These are phyloP conservation scores for Ogataea wickerhamii DNA, from an alignment of 805 yeast genomes.

Conservation along the genomic window DNA sequence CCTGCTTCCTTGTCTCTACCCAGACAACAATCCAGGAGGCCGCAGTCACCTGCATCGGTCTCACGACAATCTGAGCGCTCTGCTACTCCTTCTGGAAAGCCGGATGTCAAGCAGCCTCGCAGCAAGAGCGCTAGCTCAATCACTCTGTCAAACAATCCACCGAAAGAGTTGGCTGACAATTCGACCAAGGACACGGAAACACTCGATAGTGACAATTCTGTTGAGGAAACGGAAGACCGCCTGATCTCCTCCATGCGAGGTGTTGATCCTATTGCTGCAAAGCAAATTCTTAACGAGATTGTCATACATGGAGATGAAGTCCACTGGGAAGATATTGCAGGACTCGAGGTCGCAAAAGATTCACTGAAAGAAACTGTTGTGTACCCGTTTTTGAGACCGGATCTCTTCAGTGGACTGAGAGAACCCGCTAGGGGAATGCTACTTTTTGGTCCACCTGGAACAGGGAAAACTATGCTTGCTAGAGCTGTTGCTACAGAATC, in stretches of 20 bases:
- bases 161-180: slow-evolving; percentile 19
- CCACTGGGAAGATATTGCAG: slow-evolving; percentile 94
- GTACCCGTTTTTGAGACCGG: slow-evolving; percentile 92
- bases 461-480: slow-evolving; percentile 97
- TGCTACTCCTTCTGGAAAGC: slow-evolving; percentile 8
- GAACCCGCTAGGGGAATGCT: slow-evolving; percentile 98
- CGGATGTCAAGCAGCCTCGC: neutral
- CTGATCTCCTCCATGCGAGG: slow-evolving; percentile 54
- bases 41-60: slow-evolving; percentile 7
- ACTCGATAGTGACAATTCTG: slow-evolving; percentile 22
- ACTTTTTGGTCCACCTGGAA: slow-evolving; percentile 97
- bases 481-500: slow-evolving; percentile 96
- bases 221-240: slow-evolving; percentile 27
- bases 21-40: slow-evolving; percentile 3
- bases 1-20: neutral
- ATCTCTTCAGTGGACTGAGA: slow-evolving; percentile 81
- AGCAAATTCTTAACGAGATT: slow-evolving; percentile 82
- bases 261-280: slow-evolving; percentile 74
- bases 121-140: neutral
- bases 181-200: slow-evolving; percentile 30
- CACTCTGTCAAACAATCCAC: neutral
- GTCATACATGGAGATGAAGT: slow-evolving; percentile 88
- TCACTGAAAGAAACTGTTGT: slow-evolving; percentile 93
- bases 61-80: slow-evolving; percentile 13
- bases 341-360: slow-evolving; percentile 81